These are phyloP conservation scores for Lathyrus sativus DNA, from an alignment of 306 rosid genomes.

Conservation along the genomic window DNA sequence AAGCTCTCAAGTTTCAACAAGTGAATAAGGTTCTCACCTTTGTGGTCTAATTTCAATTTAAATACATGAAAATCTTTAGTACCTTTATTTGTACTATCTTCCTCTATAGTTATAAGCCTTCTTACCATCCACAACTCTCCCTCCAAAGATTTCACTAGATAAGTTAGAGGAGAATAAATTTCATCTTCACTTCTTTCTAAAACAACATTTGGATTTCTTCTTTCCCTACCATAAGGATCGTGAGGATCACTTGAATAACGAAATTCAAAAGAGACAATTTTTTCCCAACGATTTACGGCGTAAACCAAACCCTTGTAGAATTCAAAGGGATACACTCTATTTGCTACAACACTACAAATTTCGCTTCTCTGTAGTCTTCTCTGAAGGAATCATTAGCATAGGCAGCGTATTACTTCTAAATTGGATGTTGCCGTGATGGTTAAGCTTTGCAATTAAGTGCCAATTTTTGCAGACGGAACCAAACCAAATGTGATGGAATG, in stretches of 20 bases:
- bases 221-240: neutral
- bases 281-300: neutral
- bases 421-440: no score
- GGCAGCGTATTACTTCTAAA: no score
- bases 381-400: no score
- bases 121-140: neutral
- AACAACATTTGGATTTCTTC: neutral
- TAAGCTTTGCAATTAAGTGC: no score
- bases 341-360: no score
- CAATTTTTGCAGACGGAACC: no score
- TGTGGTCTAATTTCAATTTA: neutral
- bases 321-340: no score
- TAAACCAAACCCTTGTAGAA: neutral
- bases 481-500: no score
- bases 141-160: slow-evolving; percentile 17
- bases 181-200: neutral
- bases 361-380: no score
- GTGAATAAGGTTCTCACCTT: neutral
- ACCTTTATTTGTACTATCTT: neutral
- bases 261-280: neutral
- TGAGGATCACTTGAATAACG: neutral
- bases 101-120: neutral
- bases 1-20: neutral
- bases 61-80: neutral
- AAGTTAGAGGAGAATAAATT: neutral